Evolutionary conservation across 208 protist species (phyloP).

Genomic region (Crithidia mellificae): DNA sequence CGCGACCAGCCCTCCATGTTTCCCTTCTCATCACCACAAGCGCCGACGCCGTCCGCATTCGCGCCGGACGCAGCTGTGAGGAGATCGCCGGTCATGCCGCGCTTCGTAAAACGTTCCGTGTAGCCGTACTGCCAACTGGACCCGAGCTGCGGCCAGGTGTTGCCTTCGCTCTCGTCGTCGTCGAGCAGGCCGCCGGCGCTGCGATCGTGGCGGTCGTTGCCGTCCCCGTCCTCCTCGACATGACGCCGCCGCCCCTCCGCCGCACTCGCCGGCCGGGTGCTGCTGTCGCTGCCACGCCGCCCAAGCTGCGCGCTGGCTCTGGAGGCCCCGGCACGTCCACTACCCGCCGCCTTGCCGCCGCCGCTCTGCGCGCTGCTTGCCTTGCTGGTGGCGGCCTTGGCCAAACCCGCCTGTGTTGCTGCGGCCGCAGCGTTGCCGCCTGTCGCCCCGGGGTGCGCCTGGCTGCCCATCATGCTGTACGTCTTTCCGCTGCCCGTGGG

Average conservation of each 20-base stretch:
- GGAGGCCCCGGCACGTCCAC: neutral
- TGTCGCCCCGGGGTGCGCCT: conserved; percentile 1
- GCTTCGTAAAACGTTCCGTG: conserved; percentile 6
- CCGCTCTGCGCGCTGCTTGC: neutral
- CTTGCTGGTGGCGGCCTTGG: no score
- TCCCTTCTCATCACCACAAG: neutral
- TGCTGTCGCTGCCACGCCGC: neutral
- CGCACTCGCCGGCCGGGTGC: neutral
- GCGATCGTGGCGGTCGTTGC: neutral
- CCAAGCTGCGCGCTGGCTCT: neutral
- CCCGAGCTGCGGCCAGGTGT: conserved; percentile 17
- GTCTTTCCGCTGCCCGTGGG: conserved; percentile 90
- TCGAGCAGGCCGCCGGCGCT: conserved; percentile 4
- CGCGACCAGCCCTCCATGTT: neutral
- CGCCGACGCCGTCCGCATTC: neutral
- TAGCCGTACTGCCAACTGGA: conserved; percentile 26
- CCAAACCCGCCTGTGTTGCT: neutral
- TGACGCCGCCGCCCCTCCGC: conserved; percentile 4
- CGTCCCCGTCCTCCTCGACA: conserved; percentile 1
- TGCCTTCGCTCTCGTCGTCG: conserved; percentile 22
- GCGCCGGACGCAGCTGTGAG: no score
- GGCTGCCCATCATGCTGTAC: conserved; percentile 88
- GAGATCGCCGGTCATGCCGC: neutral
- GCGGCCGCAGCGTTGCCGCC: neutral
- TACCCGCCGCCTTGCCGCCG: neutral